Evolutionary conservation across 2,329 filamentous ascomycete genomes (phyloP).

Genomic region (Blumeria hordei): DNA sequence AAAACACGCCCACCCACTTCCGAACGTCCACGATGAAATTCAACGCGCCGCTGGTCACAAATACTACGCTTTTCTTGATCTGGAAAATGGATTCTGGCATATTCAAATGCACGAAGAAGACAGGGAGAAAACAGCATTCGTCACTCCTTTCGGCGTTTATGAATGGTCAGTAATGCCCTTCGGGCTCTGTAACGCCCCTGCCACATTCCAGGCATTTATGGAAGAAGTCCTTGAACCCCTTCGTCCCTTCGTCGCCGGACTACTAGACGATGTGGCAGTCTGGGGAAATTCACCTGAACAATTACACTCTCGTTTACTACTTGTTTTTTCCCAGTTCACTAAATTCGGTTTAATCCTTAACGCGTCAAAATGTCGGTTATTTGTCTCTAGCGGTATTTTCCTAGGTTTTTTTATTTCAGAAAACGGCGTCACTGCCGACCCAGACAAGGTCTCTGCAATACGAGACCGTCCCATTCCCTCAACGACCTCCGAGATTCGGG

Average conservation of each 20-base stretch:
- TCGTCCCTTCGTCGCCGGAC: not conserved
- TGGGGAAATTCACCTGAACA: not conserved
- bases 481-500: not conserved
- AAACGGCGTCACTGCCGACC: not conserved
- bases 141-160: not conserved
- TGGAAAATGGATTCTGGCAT: not conserved
- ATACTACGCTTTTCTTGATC: not conserved
- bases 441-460: not conserved
- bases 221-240: not conserved
- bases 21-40: not conserved
- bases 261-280: not conserved
- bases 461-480: not conserved
- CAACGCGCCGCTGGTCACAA: not conserved
- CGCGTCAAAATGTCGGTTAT: not conserved
- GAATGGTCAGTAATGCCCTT: constrained; percentile 1
- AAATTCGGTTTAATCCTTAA: not conserved
- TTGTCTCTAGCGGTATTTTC: not conserved
- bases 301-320: not conserved
- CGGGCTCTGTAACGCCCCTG: not conserved
- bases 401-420: not conserved
- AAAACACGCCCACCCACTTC: not conserved
- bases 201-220: not conserved
- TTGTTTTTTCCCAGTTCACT: not conserved
- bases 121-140: not conserved
- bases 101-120: not conserved